Conservation (phyloP, 305 asterid genomes). For the Fraxinus ornus region DNA sequence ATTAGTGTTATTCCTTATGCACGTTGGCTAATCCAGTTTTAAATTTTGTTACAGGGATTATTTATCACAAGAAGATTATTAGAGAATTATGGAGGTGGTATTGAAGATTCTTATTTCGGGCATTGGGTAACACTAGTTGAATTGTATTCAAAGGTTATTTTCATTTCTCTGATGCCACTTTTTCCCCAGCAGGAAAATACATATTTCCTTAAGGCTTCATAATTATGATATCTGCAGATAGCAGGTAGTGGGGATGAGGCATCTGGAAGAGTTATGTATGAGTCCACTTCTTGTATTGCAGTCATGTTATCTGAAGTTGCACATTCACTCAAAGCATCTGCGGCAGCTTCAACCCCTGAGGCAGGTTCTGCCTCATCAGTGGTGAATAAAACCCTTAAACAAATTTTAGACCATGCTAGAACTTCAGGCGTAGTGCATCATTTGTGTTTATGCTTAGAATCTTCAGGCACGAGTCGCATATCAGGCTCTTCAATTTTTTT, state of each 20-base stretch:
- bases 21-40: conserved; percentile 22
- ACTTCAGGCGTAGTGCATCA: conserved; percentile 62
- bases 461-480: conserved; percentile 80
- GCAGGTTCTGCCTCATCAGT: conserved; percentile 41
- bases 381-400: conserved; percentile 51
- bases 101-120: conserved; percentile 54
- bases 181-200: conserved; percentile 17
- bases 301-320: conserved; percentile 71
- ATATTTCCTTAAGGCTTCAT: conserved; percentile 28
- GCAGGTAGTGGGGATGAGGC: conserved; percentile 59
- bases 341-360: conserved; percentile 48
- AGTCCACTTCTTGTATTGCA: conserved; percentile 82
- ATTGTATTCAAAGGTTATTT: conserved; percentile 76
- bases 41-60: conserved; percentile 65
- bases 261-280: conserved; percentile 75
- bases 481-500: conserved; percentile 84
- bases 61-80: conserved; percentile 67
- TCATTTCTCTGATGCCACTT: conserved; percentile 21
- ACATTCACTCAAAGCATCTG: conserved; percentile 66
- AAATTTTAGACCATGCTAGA: conserved; percentile 68
- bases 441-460: conserved; percentile 77
- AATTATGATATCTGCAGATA: conserved; percentile 51
- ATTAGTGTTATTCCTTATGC: conserved; percentile 21
- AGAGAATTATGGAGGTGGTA: conserved; percentile 58
- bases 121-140: conserved; percentile 76